Base-by-base conservation (phyloP, 169 alveolate species). In the Cyclospora cayetanensis region DNA sequence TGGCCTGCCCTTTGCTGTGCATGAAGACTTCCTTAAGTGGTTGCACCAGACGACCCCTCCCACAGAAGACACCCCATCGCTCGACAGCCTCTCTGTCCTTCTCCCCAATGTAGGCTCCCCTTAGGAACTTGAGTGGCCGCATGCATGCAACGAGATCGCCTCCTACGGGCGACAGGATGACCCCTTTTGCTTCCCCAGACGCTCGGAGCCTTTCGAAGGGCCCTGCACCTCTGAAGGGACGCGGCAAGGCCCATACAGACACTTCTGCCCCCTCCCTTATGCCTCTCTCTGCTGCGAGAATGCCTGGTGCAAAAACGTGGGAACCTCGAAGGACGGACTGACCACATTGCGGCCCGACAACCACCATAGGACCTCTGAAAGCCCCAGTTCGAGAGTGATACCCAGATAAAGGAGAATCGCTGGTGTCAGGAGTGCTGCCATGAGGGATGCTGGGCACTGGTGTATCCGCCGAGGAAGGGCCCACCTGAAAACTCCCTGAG, bases 311-410 rank as follows among this genome's bases (percentile, higher is more conserved):
- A 55, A 60, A 84, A 9, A 84, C 91, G 25, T 84, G 91, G 9
- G 91, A 37, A 2, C 91, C 91, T 1, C 91, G 91, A 18, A 84
- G 91, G n/a, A 84, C 91, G n/a, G 91, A 60, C 68, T 84, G 91
- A 12, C 83, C 91, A 29, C 91, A 84, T 12, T 34, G 82, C 29
- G 82, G 70, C 68, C 74, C 82, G 11, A 84, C 91, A 39, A 84
- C 55, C 3, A 84, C 34, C 82, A 84, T 20, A 22, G 86, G 66
- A 34, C 2, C 12, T 37, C 9, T 11, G 22, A 12, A 27, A 63
- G 34, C 27, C 12, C 39, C 34, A 27, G 63, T 15, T 12, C 25
- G 20, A 50, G 25, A 15, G 63, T 20, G 12, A 20, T 50, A n/a
- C n/a, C n/a, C n/a, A n/a, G n/a, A n/a, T n/a, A n/a, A n/a, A n/a